These are phyloP conservation scores for Marasmius fiardii DNA, from an alignment of 1,284 basidiomycete species.

Conservation along the genomic window DNA sequence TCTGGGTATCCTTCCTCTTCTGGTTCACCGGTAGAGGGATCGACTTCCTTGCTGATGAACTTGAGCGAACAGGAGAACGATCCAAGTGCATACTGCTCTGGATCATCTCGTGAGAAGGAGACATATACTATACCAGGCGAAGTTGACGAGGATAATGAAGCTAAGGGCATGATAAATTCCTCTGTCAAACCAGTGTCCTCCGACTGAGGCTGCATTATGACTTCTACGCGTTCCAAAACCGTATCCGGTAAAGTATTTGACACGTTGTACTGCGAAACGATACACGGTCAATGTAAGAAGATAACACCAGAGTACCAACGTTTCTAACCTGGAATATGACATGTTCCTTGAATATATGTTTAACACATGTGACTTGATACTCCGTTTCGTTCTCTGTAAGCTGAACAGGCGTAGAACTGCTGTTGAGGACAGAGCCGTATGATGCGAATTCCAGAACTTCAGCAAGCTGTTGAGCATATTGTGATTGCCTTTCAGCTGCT, in stretches of 20 bases:
- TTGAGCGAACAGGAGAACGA: slow-evolving; percentile 95
- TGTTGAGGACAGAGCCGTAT: slow-evolving; percentile 90
- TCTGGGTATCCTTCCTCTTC: slow-evolving; percentile 99
- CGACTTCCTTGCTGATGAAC: slow-evolving; percentile 97
- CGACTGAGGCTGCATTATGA: slow-evolving; percentile 81
- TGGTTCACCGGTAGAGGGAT: slow-evolving; percentile 94
- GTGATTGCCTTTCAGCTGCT: slow-evolving; percentile 80
- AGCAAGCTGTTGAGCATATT: slow-evolving; percentile 83
- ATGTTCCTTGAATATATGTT: slow-evolving; percentile 96
- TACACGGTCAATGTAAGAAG: background rate
- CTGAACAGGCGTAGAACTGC: slow-evolving; percentile 75
- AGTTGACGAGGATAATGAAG: slow-evolving; percentile 61
- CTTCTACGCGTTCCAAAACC: slow-evolving; percentile 93
- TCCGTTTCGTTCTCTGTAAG: slow-evolving; percentile 98
- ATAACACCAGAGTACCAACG: background rate
- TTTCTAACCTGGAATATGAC: slow-evolving; percentile 87
- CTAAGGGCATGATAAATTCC: slow-evolving; percentile 92
- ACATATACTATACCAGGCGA: slow-evolving; percentile 90
- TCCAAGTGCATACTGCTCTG: slow-evolving; percentile 76
- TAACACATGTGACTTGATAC: slow-evolving; percentile 95
- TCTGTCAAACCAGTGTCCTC: slow-evolving; percentile 83
- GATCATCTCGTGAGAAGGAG: slow-evolving; percentile 83
- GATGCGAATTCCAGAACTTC: slow-evolving; percentile 83
- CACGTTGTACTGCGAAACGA: slow-evolving; percentile 81
- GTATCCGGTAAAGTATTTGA: slow-evolving; percentile 99